A percentile compares a stretch with the other conserved stretches of the same genome.
phyloP scores from a whole-genome alignment of 768 basidiomycete species.

The Phanerochaete sordida region DNA sequence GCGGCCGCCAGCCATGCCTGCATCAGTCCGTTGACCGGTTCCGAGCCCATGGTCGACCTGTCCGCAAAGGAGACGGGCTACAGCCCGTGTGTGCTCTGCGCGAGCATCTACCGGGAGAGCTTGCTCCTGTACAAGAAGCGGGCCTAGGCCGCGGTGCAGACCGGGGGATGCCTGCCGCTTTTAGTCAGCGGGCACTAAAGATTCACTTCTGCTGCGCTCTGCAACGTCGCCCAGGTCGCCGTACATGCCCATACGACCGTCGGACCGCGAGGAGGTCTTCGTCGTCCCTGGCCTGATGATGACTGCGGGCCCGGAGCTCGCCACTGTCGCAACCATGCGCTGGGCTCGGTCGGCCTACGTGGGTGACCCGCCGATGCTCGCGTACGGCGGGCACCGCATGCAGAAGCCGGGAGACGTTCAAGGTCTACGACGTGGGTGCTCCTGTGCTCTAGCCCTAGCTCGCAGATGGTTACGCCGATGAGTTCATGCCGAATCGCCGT shows the following conservation, averaged over 20 bases:
- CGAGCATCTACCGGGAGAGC: conserved; percentile 30
- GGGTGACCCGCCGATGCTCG: conserved; percentile 21
- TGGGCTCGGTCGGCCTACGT: conserved; percentile 23
- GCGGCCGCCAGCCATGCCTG: conserved; percentile 27
- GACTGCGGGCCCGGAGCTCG: conserved; percentile 23
- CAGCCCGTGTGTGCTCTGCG: conserved; percentile 27
- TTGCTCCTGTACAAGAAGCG: conserved; percentile 27
- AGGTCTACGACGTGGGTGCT: conserved; percentile 15
- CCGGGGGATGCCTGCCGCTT: conserved; percentile 23
- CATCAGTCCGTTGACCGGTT: conserved; percentile 28
- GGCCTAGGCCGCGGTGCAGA: conserved; percentile 20
- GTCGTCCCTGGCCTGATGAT: conserved; percentile 21
- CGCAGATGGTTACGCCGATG: not conserved
- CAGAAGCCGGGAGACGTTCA: conserved; percentile 20
- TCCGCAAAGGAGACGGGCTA: conserved; percentile 25
- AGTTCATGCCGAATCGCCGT: conserved; percentile 20
- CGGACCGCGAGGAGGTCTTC: conserved; percentile 26
- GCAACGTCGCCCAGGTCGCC: conserved; percentile 25
- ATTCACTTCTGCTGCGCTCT: conserved; percentile 28
- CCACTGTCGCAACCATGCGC: conserved; percentile 21
- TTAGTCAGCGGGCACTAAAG: conserved; percentile 25
- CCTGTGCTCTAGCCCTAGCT: not conserved
- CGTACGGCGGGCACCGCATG: conserved; percentile 17
- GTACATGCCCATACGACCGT: conserved; percentile 26
- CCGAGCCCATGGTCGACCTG: conserved; percentile 22